Evolutionary conservation across 768 basidiomycete genomes (phyloP), one percentile per base, ranked within the genome.

Genomic region (Pisolithus microcarpus): DNA sequence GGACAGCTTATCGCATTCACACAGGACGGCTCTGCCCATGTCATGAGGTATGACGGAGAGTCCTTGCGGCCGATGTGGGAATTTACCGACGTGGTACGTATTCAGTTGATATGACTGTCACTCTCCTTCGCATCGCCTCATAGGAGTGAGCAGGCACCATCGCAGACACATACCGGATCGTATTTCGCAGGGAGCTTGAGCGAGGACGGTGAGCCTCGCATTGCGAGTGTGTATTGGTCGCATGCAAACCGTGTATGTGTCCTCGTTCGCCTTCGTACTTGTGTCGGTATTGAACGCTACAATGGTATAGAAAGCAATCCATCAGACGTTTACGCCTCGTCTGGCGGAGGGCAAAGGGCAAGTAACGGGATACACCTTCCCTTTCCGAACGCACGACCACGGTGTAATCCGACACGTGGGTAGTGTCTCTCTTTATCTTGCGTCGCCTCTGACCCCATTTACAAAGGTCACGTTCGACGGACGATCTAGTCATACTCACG

Each of bases 211-310:
- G 63, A 69, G 4, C 71, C 80, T 1, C 80, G 80, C 55, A 65
- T 91, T 40, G 75, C 75, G 9, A 78, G 86, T 16, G 67, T 87
- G 0, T 83, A 76, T 59, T 91, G 86, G 87, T 82, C 84, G 1
- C 72, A 79, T 55, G 54, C 56, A 5, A 59, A 75, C 26, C 65
- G 72, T 40, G 89, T 87, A 61, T 55, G 78, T 70, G 42, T 46
- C 24, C 38, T 18, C 23, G 36, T 38, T 40, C n/a, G 2, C 26
- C 28, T 38, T 15, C 18, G 10, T 10, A 11, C 42, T 40, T 23
- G 16, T 21, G 23, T 24, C 28, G 10, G 11, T 18, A 13, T 15
- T 10, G 28, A 23, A 19, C 49, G 19, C 23, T 13, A 23, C 36
- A 46, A 46, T 49, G 30, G 19, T 38, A 3, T 51, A 88, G 87